Conservation (phyloP, 768 basidiomycete genomes). For the Lactarius quietus region DNA sequence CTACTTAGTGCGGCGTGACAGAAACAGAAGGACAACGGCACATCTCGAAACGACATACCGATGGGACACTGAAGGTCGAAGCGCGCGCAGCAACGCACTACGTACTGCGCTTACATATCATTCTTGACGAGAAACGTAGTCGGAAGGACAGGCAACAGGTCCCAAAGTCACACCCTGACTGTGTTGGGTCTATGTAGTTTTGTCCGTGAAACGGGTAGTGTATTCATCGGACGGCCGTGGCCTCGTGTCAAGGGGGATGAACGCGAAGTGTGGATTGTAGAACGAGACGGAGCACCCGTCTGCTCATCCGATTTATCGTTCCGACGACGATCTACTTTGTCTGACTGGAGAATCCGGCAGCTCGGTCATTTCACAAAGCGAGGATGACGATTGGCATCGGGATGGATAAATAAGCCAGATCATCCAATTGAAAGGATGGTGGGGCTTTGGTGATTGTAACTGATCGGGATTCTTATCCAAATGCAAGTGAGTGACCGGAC, state of each 20-base stretch:
- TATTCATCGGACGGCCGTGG: not conserved
- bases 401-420: slow-evolving; percentile 53
- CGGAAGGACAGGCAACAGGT: slow-evolving; percentile 40
- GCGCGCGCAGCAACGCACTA: slow-evolving; percentile 73
- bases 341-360: slow-evolving; percentile 8
- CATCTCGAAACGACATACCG: not conserved
- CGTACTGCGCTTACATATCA: slow-evolving; percentile 78
- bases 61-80: slow-evolving; percentile 62
- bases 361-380: slow-evolving; percentile 39
- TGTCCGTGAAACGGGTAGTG: slow-evolving; percentile 64
- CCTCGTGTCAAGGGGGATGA: not conserved
- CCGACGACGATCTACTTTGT: slow-evolving; percentile 42
- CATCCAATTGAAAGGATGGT: not conserved
- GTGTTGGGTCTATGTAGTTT: slow-evolving; percentile 76
- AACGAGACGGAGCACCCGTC: slow-evolving; percentile 40
- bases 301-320: slow-evolving; percentile 44
- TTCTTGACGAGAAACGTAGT: slow-evolving; percentile 38
- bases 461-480: not conserved
- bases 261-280: not conserved
- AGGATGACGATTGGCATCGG: slow-evolving; percentile 55
- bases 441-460: not conserved
- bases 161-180: slow-evolving; percentile 53
- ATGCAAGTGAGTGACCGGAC: not conserved
- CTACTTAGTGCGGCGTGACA: not conserved
- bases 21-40: not conserved